Base-by-base conservation (phyloP, 176 grass and related monocot species). In the Pharus latifolius region DNA sequence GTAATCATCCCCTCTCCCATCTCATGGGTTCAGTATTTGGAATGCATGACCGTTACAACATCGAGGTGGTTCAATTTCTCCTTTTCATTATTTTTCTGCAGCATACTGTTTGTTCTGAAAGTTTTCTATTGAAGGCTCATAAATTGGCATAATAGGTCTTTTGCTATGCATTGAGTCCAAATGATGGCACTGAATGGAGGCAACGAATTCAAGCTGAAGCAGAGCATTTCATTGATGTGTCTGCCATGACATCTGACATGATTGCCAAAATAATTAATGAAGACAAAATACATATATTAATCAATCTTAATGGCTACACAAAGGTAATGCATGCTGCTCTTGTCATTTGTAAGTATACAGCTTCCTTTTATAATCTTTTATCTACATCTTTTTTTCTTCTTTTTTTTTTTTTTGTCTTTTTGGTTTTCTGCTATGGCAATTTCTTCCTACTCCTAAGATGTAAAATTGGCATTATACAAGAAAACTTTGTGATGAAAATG, bases 251-350 rank as follows among this genome's bases (percentile, higher is more conserved):
- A 15, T 91, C 91, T 56, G 88, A 96, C 57, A 78, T 80, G 78
- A 91, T 96, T 43, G 81, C 84, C 11, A 91, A 71, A 67, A 71
- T 88, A 63, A 88, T 96, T 62, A 91, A 91, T 83, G 74, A 96
- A 44, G 88, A 96, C 18, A 91, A 80, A 70, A 85, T 96, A 84
- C 91, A 96, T 12, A 85, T 96, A 53, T 74, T 96, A 75, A 80
- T 96, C 71, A 96, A 96, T 75, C 91, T 96, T 54, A 96, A 96
- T 35, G 91, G 91, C 32, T 96, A 96, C 64, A 96, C 91, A 19
- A 96, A 96, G 88, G 91, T 96, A 80, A n/a, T 34, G 19, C 38
- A 67, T 58, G 40, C 52, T 48, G 33, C 49, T 79, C 24, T 1
- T 78, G 2, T 20, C 31, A 3, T 76, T 22, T 12, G 13, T 49